Evolutionary conservation across 2,329 filamentous ascomycete genomes (phyloP), one percentile per base, ranked within the genome.

Genomic region (Penicillium italicum): DNA sequence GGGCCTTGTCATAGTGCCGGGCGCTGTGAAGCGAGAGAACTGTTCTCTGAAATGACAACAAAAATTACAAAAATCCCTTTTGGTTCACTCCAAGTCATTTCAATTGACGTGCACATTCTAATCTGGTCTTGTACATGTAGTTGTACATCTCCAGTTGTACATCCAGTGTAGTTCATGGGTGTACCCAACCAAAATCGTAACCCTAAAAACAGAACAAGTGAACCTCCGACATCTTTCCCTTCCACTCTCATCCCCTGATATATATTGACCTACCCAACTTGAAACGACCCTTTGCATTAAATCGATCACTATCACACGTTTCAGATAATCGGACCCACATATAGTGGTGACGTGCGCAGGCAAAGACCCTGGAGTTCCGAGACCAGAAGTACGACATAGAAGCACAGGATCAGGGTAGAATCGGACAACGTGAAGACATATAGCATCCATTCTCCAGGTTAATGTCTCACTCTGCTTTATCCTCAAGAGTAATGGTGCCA

Each of bases 11-110:
- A 61, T 55, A 57, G 49, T 64, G 57, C 68, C 75, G 69, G 84
- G 84, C 62, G 81, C 81, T 8, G 69, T 69, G 49, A 81, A 82
- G 48, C 50, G 61, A 38, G 82, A 80, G 79, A 73, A 81, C 14
- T 55, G 60, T 64, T 59, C 69, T 79, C 60, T 64, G 76, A 50
- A 76, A 72, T 66, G 63, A 66, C 62, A 66, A 68, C 84, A 61
- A 69, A 64, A 57, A 61, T 65, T 61, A 44, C 59, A 64, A 65
- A 65, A 62, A 57, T 52, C 53, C 58, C 9, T 54, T 54, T 83
- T 74, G 28, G 74, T 76, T 60, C 82, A 80, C 56, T 81, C 83
- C 55, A 79, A 77, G 1, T 50, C 72, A 4, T 67, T 81, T 80
- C 54, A 76, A 71, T 12, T 42, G 12, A 38, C 33, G 50, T 34